Evolutionary conservation across 2,329 filamentous ascomycete genomes (phyloP), one percentile per base, ranked within the genome.

Genomic region (Aspergillus thermomutatus): DNA sequence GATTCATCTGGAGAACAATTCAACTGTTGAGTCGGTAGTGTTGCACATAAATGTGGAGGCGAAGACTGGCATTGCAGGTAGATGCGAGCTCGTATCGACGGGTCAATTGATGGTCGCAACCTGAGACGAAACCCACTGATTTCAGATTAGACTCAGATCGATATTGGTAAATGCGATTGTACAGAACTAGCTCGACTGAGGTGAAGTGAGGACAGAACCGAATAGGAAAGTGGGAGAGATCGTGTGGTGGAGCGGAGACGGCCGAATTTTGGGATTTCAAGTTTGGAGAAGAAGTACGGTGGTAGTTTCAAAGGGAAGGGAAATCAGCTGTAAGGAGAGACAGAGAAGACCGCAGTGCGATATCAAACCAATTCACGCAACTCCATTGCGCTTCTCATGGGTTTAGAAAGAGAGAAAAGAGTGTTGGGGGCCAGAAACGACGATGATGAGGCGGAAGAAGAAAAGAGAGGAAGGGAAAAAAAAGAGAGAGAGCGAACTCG

Each of bases 391-490:
- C 11, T 14, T 23, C 19, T 46, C 43, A 21, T 7, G 5, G 10
- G 11, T 4, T 11, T 45, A 49, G 48, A 43, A 26, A 19, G 52
- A 48, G 34, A 23, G 46, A n/a, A n/a, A n/a, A n/a, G n/a, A n/a
- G n/a, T n/a, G n/a, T n/a, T n/a, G n/a, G n/a, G n/a, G n/a, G n/a
- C n/a, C n/a, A n/a, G n/a, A n/a, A n/a, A n/a, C n/a, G n/a, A n/a
- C n/a, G n/a, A n/a, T 52, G 47, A 41, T 28, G 48, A 52, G 31
- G 41, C 19, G 46, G 49, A 41, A 5, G 40, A 37, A 45, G 49
- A 23, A 52, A 52, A 45, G 19, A 49, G 49, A 53, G 48, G 46
- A 41, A 57, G 41, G 41, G 21, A 40, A 37, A 48, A 52, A 49
- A 50, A 46, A 37, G 37, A 23, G 40, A 55, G 43, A 41, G 10